Base-by-base conservation (phyloP, 148 eudicot species). In the Heliamphora exappendiculata region DNA sequence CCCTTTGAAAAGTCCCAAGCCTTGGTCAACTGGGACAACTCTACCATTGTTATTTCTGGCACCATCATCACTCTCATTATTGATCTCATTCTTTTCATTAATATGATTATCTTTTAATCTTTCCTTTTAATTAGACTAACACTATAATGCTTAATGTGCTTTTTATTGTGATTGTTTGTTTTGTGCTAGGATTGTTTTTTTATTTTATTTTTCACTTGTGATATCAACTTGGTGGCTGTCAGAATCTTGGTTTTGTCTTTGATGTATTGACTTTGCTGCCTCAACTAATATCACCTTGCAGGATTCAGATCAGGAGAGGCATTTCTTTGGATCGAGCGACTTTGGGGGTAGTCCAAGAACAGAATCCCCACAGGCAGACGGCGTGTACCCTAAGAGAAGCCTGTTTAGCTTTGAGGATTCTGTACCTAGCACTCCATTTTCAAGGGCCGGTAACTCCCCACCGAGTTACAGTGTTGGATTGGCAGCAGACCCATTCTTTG, bases 391-490 rank as follows among this genome's bases (percentile, higher is more conserved):
- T 29, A 90, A 86, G 79, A 87, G 77, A 36, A 91, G 89, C 82
- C 82, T 83, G 1, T 90, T 88, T 82, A 79, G 55, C 60, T 90
- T 91, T 71, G 98, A 90, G 39, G 96, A 95, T 81, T 95, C 97
- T 19, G 91, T 92, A 33, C 92, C 98, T 17, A 85, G 90, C 42
- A 82, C 89, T 76, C 98, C 97, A 50, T 87, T 85, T 75, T 88
- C 96, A 10, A 87, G 85, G 80, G 86, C 90, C 49, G 93, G 85
- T 36, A 87, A 87, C 83, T 92, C 96, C 50, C 91, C 86, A 5
- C 82, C 94, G 28, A 87, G 90, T 79, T 86, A 85, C 71, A 81
- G 91, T 22, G 86, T 76, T 60, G 93, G 81, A 67, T 81, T n/a
- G n/a, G n/a, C 92, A 8, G 85, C 85, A 59, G 93, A 91, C 79